Evolutionary conservation across 129 eudicot species (phyloP).

Genomic region (Pulicaria dysenterica): DNA sequence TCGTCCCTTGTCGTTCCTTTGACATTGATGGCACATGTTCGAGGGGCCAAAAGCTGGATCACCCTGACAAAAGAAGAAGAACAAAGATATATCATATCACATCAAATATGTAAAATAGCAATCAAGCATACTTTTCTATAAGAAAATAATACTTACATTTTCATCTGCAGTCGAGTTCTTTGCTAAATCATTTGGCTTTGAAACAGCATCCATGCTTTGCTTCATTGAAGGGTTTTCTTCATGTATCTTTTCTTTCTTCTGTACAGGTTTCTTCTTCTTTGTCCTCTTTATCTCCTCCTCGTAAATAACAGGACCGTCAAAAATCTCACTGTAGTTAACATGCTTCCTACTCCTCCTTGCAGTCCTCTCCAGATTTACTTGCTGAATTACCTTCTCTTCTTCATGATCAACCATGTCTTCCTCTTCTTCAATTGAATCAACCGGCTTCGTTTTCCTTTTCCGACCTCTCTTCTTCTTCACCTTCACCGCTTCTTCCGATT

Average conservation of each 20-base stretch:
- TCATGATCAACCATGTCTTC: neutral
- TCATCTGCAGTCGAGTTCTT: constrained; percentile 17
- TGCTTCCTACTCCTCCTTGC: neutral
- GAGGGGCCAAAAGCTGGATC: constrained; percentile 12
- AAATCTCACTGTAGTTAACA: neutral
- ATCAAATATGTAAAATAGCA: neutral
- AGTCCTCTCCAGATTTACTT: neutral
- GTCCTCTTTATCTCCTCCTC: neutral
- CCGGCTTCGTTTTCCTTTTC: neutral
- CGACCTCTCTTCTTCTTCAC: neutral
- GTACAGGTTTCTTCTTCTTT: neutral
- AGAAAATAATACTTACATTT: constrained; percentile 19
- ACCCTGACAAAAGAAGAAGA: constrained; percentile 37
- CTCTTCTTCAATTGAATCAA: neutral
- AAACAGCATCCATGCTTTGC: neutral
- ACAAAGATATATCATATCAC: neutral
- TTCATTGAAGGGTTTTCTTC: neutral
- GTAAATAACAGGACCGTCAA: neutral
- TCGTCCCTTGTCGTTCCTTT: constrained; percentile 80
- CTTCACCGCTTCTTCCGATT: neutral
- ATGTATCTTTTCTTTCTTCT: neutral
- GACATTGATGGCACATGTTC: constrained; percentile 83
- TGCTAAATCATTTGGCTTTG: neutral
- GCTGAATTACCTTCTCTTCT: neutral
- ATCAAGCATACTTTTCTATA: neutral